Percentiles rank a stretch among this genome's conserved stretches.
These are phyloP conservation scores for Linnemannia schmuckeri DNA, from an alignment of 192 early-diverging fungal genomes.

Conservation along the genomic window DNA sequence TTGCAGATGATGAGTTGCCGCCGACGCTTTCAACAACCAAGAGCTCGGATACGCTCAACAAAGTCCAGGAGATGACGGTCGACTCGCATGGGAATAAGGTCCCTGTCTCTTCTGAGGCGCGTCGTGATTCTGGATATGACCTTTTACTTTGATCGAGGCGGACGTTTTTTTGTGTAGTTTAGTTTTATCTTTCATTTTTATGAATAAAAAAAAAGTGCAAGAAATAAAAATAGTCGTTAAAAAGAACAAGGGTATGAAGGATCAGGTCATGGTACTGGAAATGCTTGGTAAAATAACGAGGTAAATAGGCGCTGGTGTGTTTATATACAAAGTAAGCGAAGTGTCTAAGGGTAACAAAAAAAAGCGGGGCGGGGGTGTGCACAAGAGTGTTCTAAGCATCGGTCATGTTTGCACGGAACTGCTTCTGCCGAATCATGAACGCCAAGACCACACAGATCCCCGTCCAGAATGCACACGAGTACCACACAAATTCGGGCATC, in stretches of 20 bases:
- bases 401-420: slow-evolving; percentile 38
- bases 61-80: slow-evolving; percentile 16
- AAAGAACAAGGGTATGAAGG: not conserved
- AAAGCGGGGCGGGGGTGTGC: no score
- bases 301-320: not conserved
- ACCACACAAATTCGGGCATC: slow-evolving; percentile 63
- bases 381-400: not conserved
- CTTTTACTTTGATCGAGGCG: not conserved
- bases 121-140: slow-evolving; percentile 36
- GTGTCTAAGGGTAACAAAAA: not conserved
- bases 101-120: slow-evolving; percentile 12
- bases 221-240: not conserved
- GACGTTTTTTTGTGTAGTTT: not conserved
- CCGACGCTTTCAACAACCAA: not conserved
- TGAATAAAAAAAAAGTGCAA: not conserved
- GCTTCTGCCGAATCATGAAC: slow-evolving; percentile 59
- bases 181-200: not conserved
- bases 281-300: not conserved
- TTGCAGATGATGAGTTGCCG: not conserved
- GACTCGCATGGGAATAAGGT: slow-evolving; percentile 35
- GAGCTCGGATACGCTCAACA: not conserved
- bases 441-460: slow-evolving; percentile 44
- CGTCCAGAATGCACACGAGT: slow-evolving; percentile 50
- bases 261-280: not conserved
- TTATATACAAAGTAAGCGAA: not conserved